A percentile compares a stretch with the other conserved stretches of the same genome.
Conservation (phyloP, 2,329 filamentous ascomycete genomes). For the Clonostachys byssicola region DNA sequence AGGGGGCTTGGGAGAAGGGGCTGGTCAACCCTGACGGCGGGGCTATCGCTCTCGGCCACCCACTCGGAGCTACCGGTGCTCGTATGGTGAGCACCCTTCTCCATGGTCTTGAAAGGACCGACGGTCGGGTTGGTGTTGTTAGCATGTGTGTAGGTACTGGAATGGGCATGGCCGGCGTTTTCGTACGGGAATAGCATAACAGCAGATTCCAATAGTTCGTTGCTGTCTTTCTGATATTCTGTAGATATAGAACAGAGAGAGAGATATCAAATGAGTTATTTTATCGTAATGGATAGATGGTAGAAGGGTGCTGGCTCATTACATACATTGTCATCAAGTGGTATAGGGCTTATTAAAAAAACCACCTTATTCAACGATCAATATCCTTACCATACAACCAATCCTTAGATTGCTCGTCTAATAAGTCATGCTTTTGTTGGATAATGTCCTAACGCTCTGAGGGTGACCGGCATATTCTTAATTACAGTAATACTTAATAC, state of each 20-base stretch:
- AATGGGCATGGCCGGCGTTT: slow-evolving; percentile 68
- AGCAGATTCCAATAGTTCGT: too few relatives aligned
- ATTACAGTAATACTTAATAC: slow-evolving; percentile 25
- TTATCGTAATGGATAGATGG: too few relatives aligned
- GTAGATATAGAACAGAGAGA: too few relatives aligned
- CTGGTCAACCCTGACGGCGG: slow-evolving; percentile 87
- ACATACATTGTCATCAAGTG: too few relatives aligned
- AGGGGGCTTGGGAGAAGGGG: slow-evolving; percentile 54
- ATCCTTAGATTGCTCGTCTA: slow-evolving; percentile 34
- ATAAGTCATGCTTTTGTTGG: slow-evolving; percentile 36
- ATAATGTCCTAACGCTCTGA: slow-evolving; percentile 12
- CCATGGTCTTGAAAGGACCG: slow-evolving; percentile 62
- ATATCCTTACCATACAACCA: slow-evolving; percentile 35
- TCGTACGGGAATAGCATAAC: slow-evolving; percentile 50
- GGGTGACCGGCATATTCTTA: slow-evolving; percentile 36
- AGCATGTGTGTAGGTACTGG: slow-evolving; percentile 83
- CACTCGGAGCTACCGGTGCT: slow-evolving; percentile 78
- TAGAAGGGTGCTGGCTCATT: too few relatives aligned
- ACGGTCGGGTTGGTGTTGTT: slow-evolving; percentile 71
- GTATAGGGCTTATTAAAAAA: background rate
- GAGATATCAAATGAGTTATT: too few relatives aligned
- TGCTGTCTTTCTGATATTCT: too few relatives aligned
- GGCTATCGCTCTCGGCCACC: slow-evolving; percentile 83
- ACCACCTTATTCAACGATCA: slow-evolving; percentile 10
- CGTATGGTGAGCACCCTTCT: slow-evolving; percentile 68